phyloP scores from a whole-genome alignment of 768 basidiomycete genomes.

The Auriculariales sp. region DNA sequence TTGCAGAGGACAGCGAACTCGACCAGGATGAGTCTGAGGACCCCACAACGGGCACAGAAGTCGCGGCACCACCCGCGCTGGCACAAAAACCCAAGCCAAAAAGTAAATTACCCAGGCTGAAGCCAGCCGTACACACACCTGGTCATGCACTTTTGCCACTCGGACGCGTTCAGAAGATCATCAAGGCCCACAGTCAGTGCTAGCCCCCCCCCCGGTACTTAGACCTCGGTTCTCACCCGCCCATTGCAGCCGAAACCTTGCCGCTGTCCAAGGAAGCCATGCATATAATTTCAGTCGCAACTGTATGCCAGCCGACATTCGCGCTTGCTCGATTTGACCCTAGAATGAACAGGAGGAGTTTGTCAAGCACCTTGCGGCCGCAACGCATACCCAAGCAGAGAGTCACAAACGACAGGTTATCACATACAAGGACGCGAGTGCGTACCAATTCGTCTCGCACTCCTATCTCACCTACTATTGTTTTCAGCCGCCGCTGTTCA shows the following conservation, averaged over 20 bases:
- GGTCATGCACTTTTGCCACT: constrained; percentile 58
- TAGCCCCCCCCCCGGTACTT: constrained; percentile 2
- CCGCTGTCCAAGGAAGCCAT: constrained; percentile 62
- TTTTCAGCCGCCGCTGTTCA: constrained; percentile 39
- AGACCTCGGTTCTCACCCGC: constrained; percentile 2
- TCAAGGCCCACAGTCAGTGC: constrained; percentile 65
- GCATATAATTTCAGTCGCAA: constrained; percentile 61
- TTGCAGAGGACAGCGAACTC: constrained; percentile 49
- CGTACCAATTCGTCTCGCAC: not conserved
- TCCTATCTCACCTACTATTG: not conserved
- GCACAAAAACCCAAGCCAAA: constrained; percentile 5
- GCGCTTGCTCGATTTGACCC: constrained; percentile 1
- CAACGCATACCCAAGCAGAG: constrained; percentile 51
- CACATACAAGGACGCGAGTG: constrained; percentile 66
- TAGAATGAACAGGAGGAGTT: constrained; percentile 57
- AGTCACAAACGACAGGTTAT: constrained; percentile 42
- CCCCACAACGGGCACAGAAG: constrained; percentile 7
- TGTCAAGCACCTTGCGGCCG: constrained; percentile 57
- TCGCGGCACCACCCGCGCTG: not conserved
- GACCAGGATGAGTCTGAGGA: constrained; percentile 38
- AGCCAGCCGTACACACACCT: constrained; percentile 28
- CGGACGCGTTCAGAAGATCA: constrained; percentile 55
- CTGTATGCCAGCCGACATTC: constrained; percentile 30
- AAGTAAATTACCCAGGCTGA: constrained; percentile 4
- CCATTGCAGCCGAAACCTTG: constrained; percentile 35